A percentile compares a stretch with the other conserved stretches of the same genome.
phyloP scores from a whole-genome alignment of 2,329 filamentous ascomycete genomes.

The Curvularia spicifera region DNA sequence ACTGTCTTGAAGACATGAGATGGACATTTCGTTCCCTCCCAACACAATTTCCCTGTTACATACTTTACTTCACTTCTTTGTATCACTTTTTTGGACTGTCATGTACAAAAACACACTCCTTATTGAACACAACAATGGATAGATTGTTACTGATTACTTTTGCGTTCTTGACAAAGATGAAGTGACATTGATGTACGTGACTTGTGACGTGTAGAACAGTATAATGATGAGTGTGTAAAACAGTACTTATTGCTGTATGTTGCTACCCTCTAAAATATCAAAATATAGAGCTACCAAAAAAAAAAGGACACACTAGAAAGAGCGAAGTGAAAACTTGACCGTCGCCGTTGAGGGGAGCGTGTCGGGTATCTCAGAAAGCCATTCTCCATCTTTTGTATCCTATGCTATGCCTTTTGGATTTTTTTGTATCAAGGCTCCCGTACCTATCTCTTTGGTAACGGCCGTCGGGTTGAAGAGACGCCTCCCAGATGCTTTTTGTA shows the following conservation, averaged over 20 bases:
- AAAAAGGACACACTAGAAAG: neutral
- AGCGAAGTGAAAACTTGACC: conserved; percentile 22
- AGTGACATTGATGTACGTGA: too few relatives aligned
- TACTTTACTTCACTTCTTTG: neutral
- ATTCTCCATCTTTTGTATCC: conserved; percentile 1
- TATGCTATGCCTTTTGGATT: conserved; percentile 9
- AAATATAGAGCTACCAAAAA: neutral
- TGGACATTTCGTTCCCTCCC: neutral
- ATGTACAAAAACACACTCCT: neutral
- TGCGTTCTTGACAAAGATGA: too few relatives aligned
- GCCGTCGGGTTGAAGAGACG: conserved; percentile 52
- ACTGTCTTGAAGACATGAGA: neutral
- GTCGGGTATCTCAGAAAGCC: conserved; percentile 38
- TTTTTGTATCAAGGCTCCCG: conserved; percentile 11
- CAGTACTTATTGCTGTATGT: too few relatives aligned
- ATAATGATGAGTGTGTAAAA: too few relatives aligned
- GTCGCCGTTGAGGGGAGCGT: conserved; percentile 37
- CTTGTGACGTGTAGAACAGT: too few relatives aligned
- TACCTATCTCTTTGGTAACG: conserved; percentile 33
- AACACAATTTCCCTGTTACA: neutral
- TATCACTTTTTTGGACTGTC: neutral
- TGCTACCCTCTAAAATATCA: neutral
- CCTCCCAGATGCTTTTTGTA: conserved; percentile 40
- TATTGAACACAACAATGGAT: neutral
- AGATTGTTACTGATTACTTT: too few relatives aligned